Conservation (phyloP, 306 rosid species). For the Castanopsis chinensis region DNA sequence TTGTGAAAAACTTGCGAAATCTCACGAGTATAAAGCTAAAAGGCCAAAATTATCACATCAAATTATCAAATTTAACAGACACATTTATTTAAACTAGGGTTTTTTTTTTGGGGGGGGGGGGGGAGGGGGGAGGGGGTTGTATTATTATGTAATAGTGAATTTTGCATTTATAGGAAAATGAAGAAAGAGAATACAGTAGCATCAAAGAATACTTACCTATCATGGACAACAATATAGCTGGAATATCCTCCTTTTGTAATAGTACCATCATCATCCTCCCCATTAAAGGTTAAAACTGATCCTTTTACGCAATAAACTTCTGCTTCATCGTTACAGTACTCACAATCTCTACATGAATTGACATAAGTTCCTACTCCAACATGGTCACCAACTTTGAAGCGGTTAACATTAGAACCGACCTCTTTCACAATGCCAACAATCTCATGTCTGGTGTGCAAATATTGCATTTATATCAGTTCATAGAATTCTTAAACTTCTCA, state of each 20-base stretch:
- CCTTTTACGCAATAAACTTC: conserved; percentile 34
- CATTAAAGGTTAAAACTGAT: conserved; percentile 32
- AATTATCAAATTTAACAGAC: too few species aligned
- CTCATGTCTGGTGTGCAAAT: conserved; percentile 36
- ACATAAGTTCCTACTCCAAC: conserved; percentile 49
- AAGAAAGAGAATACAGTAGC: too few species aligned
- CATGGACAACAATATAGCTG: conserved; percentile 40
- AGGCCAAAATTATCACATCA: too few species aligned
- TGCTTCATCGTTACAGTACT: conserved; percentile 25
- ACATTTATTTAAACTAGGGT: too few species aligned
- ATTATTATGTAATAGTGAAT: not conserved
- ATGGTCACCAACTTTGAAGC: conserved; percentile 46
- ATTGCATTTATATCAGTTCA: not conserved
- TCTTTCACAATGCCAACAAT: conserved; percentile 43
- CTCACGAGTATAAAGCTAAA: too few species aligned
- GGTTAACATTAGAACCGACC: conserved; percentile 36
- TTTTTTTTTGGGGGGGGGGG: too few species aligned
- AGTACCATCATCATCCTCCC: conserved; percentile 37
- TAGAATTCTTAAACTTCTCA: too few species aligned
- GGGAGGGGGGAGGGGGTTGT: too few species aligned
- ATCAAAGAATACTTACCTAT: conserved; percentile 27
- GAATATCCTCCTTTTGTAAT: conserved; percentile 51
- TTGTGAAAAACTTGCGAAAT: too few species aligned
- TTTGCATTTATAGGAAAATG: too few species aligned
- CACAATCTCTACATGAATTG: conserved; percentile 49